Percentiles rank a stretch among this genome's conserved stretches.
Evolutionary conservation across 1,284 basidiomycete genomes (phyloP).

Genomic region (Ceraceosorus bombacis): DNA sequence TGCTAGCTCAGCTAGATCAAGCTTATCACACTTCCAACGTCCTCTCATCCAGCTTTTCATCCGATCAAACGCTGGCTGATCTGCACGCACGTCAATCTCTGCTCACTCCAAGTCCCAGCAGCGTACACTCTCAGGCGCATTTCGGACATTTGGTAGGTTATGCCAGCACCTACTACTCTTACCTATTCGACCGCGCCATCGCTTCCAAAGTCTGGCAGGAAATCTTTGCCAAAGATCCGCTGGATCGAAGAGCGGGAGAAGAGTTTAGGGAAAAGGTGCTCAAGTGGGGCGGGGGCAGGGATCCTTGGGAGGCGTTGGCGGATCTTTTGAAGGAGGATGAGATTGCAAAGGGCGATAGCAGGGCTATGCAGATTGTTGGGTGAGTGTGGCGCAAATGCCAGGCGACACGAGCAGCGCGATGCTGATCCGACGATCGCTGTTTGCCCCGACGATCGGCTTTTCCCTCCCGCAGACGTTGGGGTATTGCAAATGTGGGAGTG

Average conservation of each 20-base stretch:
- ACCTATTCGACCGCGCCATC: conserved; percentile 90
- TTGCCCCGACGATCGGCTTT: background rate
- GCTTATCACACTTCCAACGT: conserved; percentile 66
- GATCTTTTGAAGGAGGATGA: conserved; percentile 61
- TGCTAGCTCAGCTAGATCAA: conserved; percentile 83
- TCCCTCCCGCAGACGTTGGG: conserved; percentile 15
- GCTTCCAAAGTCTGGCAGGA: conserved; percentile 78
- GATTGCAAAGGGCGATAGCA: conserved; percentile 62
- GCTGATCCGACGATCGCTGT: background rate
- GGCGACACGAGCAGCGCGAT: background rate
- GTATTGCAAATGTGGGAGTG: conserved; percentile 11
- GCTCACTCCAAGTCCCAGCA: conserved; percentile 52
- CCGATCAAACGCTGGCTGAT: conserved; percentile 51
- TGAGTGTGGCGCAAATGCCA: background rate
- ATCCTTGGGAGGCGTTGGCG: conserved; percentile 91
- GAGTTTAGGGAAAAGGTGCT: conserved; percentile 70
- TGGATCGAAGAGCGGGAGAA: conserved; percentile 57
- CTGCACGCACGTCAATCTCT: background rate
- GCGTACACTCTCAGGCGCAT: conserved; percentile 69
- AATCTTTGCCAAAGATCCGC: conserved; percentile 58
- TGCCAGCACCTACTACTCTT: conserved; percentile 94
- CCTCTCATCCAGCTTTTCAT: conserved; percentile 53
- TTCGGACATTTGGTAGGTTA: conserved; percentile 95
- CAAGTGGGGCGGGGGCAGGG: conserved; percentile 74
- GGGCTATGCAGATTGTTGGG: conserved; percentile 15